Evolutionary conservation across 495 filamentous ascomycete species (phyloP).

Genomic region (Aspergillus homomorphus): DNA sequence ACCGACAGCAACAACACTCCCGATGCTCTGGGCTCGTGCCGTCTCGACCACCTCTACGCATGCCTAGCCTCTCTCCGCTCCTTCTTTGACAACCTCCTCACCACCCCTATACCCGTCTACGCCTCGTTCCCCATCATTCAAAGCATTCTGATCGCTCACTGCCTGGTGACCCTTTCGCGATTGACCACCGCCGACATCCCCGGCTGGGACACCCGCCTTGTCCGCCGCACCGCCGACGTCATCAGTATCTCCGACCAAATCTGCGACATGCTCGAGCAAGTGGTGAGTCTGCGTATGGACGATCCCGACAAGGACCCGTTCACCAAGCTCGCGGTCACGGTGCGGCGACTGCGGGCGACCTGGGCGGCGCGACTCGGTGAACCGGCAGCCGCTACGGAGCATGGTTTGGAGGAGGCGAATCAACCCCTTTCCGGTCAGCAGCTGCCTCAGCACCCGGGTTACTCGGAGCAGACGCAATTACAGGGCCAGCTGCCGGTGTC

Average conservation of each 20-base stretch:
- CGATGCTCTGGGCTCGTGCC: not conserved
- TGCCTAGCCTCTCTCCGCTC: not conserved
- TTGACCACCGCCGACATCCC: not conserved
- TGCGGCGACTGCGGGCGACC: not conserved
- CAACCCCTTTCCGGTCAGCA: not conserved
- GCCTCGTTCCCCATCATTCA: not conserved
- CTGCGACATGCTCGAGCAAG: not conserved
- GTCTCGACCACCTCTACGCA: not conserved
- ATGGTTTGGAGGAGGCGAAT: not conserved
- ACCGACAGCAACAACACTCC: not conserved
- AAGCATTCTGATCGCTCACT: not conserved
- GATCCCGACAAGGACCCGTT: not conserved
- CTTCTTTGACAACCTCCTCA: not conserved
- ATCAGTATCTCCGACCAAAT: not conserved
- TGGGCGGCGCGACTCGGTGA: not conserved
- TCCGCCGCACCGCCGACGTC: not conserved
- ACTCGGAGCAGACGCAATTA: not conserved
- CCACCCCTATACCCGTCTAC: not conserved
- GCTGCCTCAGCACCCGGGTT: not conserved
- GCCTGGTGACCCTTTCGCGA: not conserved
- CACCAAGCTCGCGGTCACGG: not conserved
- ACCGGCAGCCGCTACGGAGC: not conserved
- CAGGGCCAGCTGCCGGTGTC: not conserved
- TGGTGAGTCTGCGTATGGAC: not conserved
- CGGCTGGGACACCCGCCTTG: not conserved